Percentiles rank a stretch among this genome's conserved stretches.
phyloP scores from a whole-genome alignment of 164 flowering plant genomes.

The Vitis cinerea region DNA sequence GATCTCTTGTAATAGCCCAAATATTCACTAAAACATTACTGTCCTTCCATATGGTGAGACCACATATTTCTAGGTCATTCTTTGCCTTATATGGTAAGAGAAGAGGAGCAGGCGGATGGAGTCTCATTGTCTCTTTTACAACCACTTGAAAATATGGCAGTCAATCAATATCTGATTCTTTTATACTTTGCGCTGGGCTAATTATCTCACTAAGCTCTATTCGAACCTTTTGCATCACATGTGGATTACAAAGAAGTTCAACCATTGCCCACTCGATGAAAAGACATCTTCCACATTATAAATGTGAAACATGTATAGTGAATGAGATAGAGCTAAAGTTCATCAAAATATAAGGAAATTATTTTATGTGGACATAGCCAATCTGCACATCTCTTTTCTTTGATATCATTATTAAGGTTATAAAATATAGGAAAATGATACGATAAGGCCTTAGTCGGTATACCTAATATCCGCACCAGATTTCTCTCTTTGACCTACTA shows the following conservation, averaged over 20 bases:
- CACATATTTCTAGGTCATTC: constrained; percentile 4
- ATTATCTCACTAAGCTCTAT: constrained; percentile 9
- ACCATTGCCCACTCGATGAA: constrained; percentile 30
- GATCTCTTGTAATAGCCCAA: constrained; percentile 23
- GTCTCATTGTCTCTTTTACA: constrained; percentile 23
- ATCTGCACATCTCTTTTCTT: too few species aligned
- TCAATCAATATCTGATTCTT: constrained; percentile 16
- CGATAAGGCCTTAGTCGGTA: too few species aligned
- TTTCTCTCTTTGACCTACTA: too few species aligned
- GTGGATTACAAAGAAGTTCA: constrained; percentile 16
- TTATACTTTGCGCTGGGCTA: background rate
- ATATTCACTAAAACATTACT: constrained; percentile 18
- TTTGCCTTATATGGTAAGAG: constrained; percentile 22
- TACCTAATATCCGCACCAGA: too few species aligned
- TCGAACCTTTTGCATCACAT: constrained; percentile 1
- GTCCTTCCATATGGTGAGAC: constrained; percentile 14
- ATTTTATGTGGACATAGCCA: too few species aligned
- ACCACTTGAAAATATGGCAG: constrained; percentile 25
- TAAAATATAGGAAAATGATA: too few species aligned
- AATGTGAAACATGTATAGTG: too few species aligned
- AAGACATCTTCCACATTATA: too few species aligned
- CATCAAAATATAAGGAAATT: too few species aligned
- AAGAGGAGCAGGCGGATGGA: constrained; percentile 27
- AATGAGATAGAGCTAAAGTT: too few species aligned
- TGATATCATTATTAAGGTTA: too few species aligned